Base-by-base conservation (phyloP, 2,329 filamentous ascomycete genomes). In the Cladorrhinum sp. region DNA sequence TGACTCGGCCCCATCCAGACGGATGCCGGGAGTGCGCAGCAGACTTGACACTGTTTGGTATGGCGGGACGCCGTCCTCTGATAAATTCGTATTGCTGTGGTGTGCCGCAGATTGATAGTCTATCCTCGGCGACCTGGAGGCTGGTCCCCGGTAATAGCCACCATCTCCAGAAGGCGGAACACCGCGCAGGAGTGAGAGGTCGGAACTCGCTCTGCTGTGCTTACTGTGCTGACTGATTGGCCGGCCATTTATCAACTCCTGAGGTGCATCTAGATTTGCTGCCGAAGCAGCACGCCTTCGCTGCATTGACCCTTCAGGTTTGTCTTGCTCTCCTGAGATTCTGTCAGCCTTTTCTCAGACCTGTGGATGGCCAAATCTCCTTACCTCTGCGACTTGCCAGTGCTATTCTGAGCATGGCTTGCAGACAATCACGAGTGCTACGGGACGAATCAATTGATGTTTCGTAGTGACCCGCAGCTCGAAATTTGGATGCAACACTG, bases 391-490 rank as follows among this genome's bases (percentile, higher is more conserved):
- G 83, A 68, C 82, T 82, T 54, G 83, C 76, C 66, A 95, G 83
- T 39, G 93, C 85, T 39, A 86, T 86, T 70, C 86, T 84, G 60
- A 96, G 76, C 65, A 96, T 88, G 23, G 87, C 82, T 55, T 88
- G 88, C 49, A 98, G 82, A 71, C 90, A 93, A 69, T 86, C 83
- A 71, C 89, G 87, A 67, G 91, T 87, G 64, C 84, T 88, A 68
- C 92, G 89, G 4, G 89, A 85, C 33, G 84, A 84, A 60, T 86
- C 84, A 49, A 83, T 78, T 5, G 91, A 91, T 26, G 90, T 88
- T 71, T 90, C 88, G 72, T 92, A 89, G 58, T 88, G 86, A 64
- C 86, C 85, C 64, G 94, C 82, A 67, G 88, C 82, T 62, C 88
- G 83, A 67, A 89, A 90, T 65, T 84, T 87, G 60, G 74, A 75